Evolutionary conservation across 2,329 filamentous ascomycete genomes (phyloP).

Genomic region (Hypoxylon rubiginosum): DNA sequence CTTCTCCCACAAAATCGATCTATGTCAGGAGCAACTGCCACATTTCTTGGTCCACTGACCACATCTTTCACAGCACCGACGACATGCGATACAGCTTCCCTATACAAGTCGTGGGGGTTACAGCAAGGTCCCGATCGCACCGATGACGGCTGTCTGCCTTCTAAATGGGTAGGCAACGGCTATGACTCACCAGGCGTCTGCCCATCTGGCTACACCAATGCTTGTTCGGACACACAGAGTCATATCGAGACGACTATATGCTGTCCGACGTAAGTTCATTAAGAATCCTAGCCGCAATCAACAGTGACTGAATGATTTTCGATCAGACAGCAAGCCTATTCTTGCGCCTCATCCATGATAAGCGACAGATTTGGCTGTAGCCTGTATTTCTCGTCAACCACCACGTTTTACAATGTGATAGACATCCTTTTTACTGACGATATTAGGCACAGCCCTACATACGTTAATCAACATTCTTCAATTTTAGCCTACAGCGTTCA

Average conservation of each 20-base stretch:
- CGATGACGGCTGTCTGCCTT: slow-evolving; percentile 18
- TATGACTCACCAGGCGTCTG: slow-evolving; percentile 29
- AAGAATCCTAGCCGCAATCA: neutral
- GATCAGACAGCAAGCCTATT: neutral
- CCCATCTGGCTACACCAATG: slow-evolving; percentile 17
- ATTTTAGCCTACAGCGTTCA: slow-evolving; percentile 16
- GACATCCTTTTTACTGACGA: too few relatives aligned
- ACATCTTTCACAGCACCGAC: slow-evolving; percentile 18
- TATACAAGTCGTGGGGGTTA: neutral
- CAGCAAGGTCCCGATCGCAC: slow-evolving; percentile 5
- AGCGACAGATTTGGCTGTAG: neutral
- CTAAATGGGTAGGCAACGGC: slow-evolving; percentile 19
- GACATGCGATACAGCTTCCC: slow-evolving; percentile 10
- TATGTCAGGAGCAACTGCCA: neutral
- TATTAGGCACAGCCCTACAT: neutral
- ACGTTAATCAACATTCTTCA: neutral
- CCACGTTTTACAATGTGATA: neutral
- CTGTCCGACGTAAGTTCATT: slow-evolving; percentile 26
- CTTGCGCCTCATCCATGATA: neutral
- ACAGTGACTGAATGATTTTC: slow-evolving; percentile 4
- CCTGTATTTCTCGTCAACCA: neutral
- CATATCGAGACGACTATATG: slow-evolving; percentile 15
- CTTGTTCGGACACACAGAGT: slow-evolving; percentile 7
- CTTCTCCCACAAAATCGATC: neutral
- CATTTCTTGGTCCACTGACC: slow-evolving; percentile 26